Conservation (phyloP, 768 basidiomycete genomes). For the Rhodotorula toruloides region DNA sequence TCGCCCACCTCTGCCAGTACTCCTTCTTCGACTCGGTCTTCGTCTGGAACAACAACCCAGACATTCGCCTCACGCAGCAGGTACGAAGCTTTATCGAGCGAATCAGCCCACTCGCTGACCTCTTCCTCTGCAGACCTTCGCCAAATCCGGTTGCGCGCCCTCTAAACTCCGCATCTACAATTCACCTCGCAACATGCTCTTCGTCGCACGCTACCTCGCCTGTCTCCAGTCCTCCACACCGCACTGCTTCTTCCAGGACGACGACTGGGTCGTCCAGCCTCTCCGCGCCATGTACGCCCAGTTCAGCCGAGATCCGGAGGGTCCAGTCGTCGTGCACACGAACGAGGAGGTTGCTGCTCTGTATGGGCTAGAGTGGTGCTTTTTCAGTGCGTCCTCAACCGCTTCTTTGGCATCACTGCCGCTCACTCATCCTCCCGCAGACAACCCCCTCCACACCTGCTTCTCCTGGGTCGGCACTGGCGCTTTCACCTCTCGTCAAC, state of each 20-base stretch:
- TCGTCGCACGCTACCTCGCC: constrained; percentile 39
- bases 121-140: constrained; percentile 1
- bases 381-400: constrained; percentile 32
- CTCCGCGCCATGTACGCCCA: constrained; percentile 34
- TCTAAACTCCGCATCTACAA: constrained; percentile 38
- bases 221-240: constrained; percentile 26
- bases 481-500: constrained; percentile 26
- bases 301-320: constrained; percentile 37
- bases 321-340: constrained; percentile 30
- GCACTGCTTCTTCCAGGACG: constrained; percentile 42
- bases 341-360: constrained; percentile 25
- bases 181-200: constrained; percentile 38
- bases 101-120: background rate
- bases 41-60: constrained; percentile 43
- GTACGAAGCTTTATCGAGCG: too few relatives aligned
- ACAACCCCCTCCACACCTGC: constrained; percentile 38
- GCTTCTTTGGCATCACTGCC: too few relatives aligned
- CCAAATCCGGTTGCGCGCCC: constrained; percentile 19
- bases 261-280: constrained; percentile 39
- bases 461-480: constrained; percentile 42
- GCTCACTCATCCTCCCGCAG: background rate
- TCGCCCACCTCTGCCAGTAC: constrained; percentile 43
- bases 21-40: constrained; percentile 26
- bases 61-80: constrained; percentile 19
- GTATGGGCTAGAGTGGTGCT: constrained; percentile 41